Conservation (phyloP, 805 yeast species). For the Hanseniaspora thailandica region DNA sequence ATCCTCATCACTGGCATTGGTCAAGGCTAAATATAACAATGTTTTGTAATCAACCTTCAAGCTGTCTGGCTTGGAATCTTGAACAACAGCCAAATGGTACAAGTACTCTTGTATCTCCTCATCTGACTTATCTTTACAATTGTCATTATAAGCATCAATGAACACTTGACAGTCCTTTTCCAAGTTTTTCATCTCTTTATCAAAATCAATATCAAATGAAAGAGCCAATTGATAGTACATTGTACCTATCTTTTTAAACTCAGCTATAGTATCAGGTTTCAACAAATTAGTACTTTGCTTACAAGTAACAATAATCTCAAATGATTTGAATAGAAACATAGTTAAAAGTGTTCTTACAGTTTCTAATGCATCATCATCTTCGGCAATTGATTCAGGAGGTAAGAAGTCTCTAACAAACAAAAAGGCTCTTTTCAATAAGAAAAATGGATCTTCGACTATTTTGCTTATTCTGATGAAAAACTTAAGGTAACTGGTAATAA, state of each 20-base stretch:
- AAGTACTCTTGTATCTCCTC: slow-evolving; percentile 30
- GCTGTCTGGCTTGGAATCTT: slow-evolving; percentile 23
- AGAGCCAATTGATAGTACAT: slow-evolving; percentile 42
- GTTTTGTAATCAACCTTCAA: slow-evolving; percentile 29
- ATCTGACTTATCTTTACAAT: slow-evolving; percentile 25
- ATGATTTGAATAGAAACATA: slow-evolving; percentile 35
- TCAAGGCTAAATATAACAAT: slow-evolving; percentile 24
- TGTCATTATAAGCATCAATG: slow-evolving; percentile 24
- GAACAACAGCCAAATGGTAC: slow-evolving; percentile 31
- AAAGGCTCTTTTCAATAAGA: slow-evolving; percentile 52
- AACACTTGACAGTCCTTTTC: slow-evolving; percentile 36
- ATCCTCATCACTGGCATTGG: neutral
- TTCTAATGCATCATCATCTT: slow-evolving; percentile 46
- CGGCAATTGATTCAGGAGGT: slow-evolving; percentile 28
- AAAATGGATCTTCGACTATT: slow-evolving; percentile 25
- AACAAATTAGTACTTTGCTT: neutral
- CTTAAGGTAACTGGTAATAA: slow-evolving; percentile 5
- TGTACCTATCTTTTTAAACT: slow-evolving; percentile 27
- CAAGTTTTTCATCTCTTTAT: slow-evolving; percentile 30
- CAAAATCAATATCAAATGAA: slow-evolving; percentile 56
- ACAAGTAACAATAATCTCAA: slow-evolving; percentile 20
- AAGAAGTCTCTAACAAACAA: slow-evolving; percentile 49
- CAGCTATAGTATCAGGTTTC: neutral
- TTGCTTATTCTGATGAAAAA: slow-evolving; percentile 11
- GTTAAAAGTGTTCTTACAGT: slow-evolving; percentile 55